These are phyloP conservation scores for Penicillium pancosmium DNA, from an alignment of 495 filamentous ascomycete genomes.

Conservation along the genomic window DNA sequence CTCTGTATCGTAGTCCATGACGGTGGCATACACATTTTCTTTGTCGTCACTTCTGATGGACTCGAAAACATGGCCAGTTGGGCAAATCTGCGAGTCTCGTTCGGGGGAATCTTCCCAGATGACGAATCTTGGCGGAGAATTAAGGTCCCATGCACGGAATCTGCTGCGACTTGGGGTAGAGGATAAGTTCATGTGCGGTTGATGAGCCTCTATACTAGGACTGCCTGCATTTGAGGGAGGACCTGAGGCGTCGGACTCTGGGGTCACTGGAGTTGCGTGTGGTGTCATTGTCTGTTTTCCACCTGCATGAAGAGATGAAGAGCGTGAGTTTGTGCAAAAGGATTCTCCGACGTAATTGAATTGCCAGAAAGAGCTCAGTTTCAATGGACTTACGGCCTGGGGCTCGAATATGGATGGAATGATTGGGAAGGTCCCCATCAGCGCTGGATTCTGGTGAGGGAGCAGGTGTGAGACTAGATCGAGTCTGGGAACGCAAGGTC, in stretches of 20 bases:
- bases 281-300: not conserved
- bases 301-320: not conserved
- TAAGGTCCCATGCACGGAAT: not conserved
- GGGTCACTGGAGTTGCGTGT: not conserved
- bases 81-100: not conserved
- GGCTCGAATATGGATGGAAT: not conserved
- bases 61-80: not conserved
- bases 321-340: not conserved
- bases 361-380: not conserved
- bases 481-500: not conserved
- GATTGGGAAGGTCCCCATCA: not conserved
- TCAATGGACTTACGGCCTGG: not conserved
- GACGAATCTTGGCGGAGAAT: not conserved
- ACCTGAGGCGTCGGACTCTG: not conserved
- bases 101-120: not conserved
- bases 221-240: not conserved
- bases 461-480: not conserved
- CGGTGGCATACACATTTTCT: slow-evolving; percentile 5
- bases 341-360: not conserved
- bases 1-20: not conserved
- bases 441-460: not conserved
- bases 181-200: not conserved
- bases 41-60: not conserved
- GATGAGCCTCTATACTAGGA: not conserved
- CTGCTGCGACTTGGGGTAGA: not conserved